These are phyloP conservation scores for Epithele typhae DNA, from an alignment of 768 basidiomycete species.

Conservation along the genomic window DNA sequence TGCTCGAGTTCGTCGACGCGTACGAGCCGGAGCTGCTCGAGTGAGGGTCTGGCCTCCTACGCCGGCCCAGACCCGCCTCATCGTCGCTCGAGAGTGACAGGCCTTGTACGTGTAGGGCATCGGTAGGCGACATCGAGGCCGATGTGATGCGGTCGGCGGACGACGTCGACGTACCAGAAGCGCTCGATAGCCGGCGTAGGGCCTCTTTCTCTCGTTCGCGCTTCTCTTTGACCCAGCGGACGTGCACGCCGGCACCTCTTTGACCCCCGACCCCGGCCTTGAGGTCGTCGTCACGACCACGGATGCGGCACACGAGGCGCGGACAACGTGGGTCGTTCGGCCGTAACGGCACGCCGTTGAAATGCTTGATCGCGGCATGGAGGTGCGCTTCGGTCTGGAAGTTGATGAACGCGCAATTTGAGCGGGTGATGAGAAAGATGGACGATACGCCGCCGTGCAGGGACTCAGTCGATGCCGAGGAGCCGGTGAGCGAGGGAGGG, in stretches of 20 bases:
- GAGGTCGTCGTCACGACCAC: conserved; percentile 79
- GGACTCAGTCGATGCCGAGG: conserved; percentile 10
- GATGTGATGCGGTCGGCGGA: conserved; percentile 16
- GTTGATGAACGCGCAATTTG: conserved; percentile 93
- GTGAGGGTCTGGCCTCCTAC: conserved; percentile 23
- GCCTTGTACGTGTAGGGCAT: conserved; percentile 21
- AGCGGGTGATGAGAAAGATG: conserved; percentile 92
- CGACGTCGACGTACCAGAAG: conserved; percentile 13
- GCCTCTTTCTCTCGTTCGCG: conserved; percentile 32
- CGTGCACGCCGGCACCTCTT: conserved; percentile 81
- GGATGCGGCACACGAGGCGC: conserved; percentile 76
- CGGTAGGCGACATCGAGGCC: conserved; percentile 18
- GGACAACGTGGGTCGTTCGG: conserved; percentile 70
- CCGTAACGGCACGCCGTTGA: conserved; percentile 70
- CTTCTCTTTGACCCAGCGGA: conserved; percentile 71
- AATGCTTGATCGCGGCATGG: conserved; percentile 60
- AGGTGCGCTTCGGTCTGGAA: conserved; percentile 64
- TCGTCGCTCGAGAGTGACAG: conserved; percentile 39
- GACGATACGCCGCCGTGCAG: conserved; percentile 61
- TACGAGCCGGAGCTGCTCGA: conserved; percentile 65
- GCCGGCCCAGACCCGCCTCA: conserved; percentile 19
- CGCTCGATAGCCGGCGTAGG: conserved; percentile 12
- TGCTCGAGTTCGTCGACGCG: conserved; percentile 80
- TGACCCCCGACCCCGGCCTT: conserved; percentile 91
- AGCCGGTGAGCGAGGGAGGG: not conserved